Conservation (phyloP, 1,139 yeast species). For the Magnusiomyces tetraspermus region DNA sequence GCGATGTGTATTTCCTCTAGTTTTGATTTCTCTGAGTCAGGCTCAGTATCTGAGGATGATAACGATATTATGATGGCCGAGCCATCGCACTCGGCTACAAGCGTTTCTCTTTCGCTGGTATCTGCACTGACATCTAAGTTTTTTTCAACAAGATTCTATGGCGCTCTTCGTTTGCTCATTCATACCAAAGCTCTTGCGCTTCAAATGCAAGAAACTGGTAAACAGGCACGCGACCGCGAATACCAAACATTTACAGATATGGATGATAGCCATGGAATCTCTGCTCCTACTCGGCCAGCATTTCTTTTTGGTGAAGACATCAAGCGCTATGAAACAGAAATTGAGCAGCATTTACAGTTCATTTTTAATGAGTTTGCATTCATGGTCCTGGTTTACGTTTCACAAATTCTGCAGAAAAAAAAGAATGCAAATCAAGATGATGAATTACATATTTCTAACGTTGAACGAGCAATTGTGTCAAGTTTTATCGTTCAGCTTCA, state of each 20-base stretch:
- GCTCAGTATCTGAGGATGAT: too few species aligned
- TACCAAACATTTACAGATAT: not conserved
- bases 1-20: not conserved
- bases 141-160: not conserved
- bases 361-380: conserved; percentile 1
- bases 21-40: not conserved
- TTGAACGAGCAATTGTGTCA: conserved; percentile 2
- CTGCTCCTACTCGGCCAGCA: not conserved
- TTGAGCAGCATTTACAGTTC: not conserved
- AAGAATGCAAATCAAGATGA: not conserved
- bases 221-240: not conserved
- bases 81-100: too few species aligned
- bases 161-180: not conserved
- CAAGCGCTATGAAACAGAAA: not conserved
- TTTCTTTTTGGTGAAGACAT: not conserved
- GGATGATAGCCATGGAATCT: not conserved
- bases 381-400: not conserved
- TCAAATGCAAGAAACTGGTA: not conserved
- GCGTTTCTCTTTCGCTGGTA: too few species aligned
- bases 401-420: not conserved
- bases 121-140: not conserved
- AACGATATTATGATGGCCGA: too few species aligned
- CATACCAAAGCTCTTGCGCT: not conserved
- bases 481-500: conserved; percentile 2
- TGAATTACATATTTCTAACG: not conserved